Conservation (phyloP, 2,329 filamentous ascomycete species). For the Endoconidiophora laricicola region DNA sequence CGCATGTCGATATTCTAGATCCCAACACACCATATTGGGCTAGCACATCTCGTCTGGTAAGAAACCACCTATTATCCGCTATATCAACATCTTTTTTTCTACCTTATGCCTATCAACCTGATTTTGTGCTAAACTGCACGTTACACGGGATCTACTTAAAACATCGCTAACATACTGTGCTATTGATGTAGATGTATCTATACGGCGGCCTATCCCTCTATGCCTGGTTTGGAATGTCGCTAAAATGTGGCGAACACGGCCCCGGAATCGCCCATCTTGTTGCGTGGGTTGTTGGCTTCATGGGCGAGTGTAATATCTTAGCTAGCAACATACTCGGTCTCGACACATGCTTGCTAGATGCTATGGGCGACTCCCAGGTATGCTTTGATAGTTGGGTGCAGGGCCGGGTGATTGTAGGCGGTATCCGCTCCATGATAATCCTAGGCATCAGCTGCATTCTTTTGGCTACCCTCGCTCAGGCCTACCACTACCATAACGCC, state of each 20-base stretch:
- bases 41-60: conserved; percentile 7
- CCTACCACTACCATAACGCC: conserved; percentile 1
- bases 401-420: conserved; percentile 36
- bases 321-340: conserved; percentile 45
- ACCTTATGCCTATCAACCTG: not conserved
- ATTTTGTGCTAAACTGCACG: not conserved
- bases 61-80: not conserved
- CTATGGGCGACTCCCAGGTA: conserved; percentile 4
- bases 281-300: conserved; percentile 59
- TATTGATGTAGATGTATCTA: conserved; percentile 5
- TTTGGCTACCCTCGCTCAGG: conserved; percentile 19
- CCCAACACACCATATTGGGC: conserved; percentile 6
- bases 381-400: conserved; percentile 26
- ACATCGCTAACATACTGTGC: not conserved
- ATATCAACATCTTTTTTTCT: not conserved
- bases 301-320: conserved; percentile 58
- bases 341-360: not conserved
- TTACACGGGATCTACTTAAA: too few species aligned
- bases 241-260: conserved; percentile 23
- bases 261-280: conserved; percentile 66
- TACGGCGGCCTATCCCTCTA: conserved; percentile 8
- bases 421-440: conserved; percentile 39
- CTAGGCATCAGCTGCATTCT: conserved; percentile 44
- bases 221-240: conserved; percentile 7
- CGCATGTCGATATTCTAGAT: conserved; percentile 4